These are phyloP conservation scores for Colletotrichum simmondsii DNA, from an alignment of 2,329 filamentous ascomycete genomes.

Conservation along the genomic window DNA sequence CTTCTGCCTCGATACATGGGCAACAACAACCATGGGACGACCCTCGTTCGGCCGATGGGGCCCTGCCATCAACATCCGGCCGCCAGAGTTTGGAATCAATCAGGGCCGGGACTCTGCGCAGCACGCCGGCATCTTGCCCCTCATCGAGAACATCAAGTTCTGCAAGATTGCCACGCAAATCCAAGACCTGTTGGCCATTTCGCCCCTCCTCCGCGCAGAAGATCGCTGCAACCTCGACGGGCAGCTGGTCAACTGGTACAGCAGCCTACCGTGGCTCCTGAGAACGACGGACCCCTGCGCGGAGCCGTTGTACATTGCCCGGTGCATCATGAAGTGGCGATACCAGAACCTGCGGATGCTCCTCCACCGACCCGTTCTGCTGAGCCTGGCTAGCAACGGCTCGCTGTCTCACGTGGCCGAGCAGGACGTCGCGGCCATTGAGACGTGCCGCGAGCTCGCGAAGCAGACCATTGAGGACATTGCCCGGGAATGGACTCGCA, in stretches of 20 bases:
- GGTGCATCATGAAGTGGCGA: slow-evolving; percentile 84
- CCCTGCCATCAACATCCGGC: slow-evolving; percentile 73
- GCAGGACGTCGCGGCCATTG: slow-evolving; percentile 75
- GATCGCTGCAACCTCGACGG: slow-evolving; percentile 75
- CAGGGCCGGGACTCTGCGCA: slow-evolving; percentile 62
- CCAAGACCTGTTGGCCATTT: slow-evolving; percentile 78
- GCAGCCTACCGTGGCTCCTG: slow-evolving; percentile 74
- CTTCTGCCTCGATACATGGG: slow-evolving; percentile 81
- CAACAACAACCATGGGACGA: slow-evolving; percentile 75
- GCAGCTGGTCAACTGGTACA: slow-evolving; percentile 79
- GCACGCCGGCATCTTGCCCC: slow-evolving; percentile 73
- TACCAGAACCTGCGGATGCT: slow-evolving; percentile 83
- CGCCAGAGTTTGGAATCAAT: slow-evolving; percentile 65
- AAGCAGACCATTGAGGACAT: slow-evolving; percentile 80
- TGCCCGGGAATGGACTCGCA: slow-evolving; percentile 74
- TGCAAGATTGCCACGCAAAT: slow-evolving; percentile 83
- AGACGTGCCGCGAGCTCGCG: slow-evolving; percentile 76
- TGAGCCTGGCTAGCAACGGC: slow-evolving; percentile 69
- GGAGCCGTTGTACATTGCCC: slow-evolving; percentile 75
- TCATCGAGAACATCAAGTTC: slow-evolving; percentile 82
- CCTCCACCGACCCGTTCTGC: slow-evolving; percentile 77
- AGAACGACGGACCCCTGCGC: slow-evolving; percentile 74
- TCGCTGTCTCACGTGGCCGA: slow-evolving; percentile 61
- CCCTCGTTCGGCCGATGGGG: slow-evolving; percentile 77
- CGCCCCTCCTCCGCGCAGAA: slow-evolving; percentile 72